phyloP scores from a whole-genome alignment of 805 yeast genomes.

The Yueomyces sinensis region DNA sequence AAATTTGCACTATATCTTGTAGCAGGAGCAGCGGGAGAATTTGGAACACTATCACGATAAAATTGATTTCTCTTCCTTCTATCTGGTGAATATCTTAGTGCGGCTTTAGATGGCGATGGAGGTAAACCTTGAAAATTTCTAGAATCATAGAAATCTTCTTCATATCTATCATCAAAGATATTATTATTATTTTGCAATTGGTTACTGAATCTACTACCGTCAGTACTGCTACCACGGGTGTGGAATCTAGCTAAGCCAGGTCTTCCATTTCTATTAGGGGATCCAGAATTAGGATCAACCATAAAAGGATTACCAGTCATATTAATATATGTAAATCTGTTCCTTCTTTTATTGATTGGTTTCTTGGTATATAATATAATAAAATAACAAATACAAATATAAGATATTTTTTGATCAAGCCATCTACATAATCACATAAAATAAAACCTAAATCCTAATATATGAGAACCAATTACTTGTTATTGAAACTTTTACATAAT shows the following conservation, averaged over 20 bases:
- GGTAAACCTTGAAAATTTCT: conserved; percentile 24
- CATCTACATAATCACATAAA: too few relatives aligned
- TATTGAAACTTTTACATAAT: too few relatives aligned
- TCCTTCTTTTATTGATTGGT: not conserved
- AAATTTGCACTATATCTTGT: conserved; percentile 51
- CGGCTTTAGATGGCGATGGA: conserved; percentile 29
- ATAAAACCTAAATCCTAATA: too few relatives aligned
- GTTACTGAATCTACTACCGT: conserved; percentile 1
- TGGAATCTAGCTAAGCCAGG: conserved; percentile 18
- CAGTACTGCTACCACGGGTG: conserved; percentile 13
- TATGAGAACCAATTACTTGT: too few relatives aligned
- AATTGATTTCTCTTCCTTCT: conserved; percentile 24
- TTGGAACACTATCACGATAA: conserved; percentile 20
- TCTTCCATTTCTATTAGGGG: conserved; percentile 17
- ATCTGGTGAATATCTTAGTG: conserved; percentile 27
- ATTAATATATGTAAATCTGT: too few relatives aligned
- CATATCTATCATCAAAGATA: conserved; percentile 4
- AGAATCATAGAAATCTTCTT: conserved; percentile 13
- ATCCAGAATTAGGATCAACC: conserved; percentile 18
- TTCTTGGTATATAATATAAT: too few relatives aligned
- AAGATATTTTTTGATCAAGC: too few relatives aligned
- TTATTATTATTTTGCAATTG: conserved; percentile 1
- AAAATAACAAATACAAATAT: too few relatives aligned
- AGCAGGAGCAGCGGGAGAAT: conserved; percentile 25
- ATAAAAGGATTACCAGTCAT: conserved; percentile 25